A percentile compares a stretch with the other conserved stretches of the same genome.
phyloP scores from a whole-genome alignment of 106 monocot species.

The Amphibolis antarctica region DNA sequence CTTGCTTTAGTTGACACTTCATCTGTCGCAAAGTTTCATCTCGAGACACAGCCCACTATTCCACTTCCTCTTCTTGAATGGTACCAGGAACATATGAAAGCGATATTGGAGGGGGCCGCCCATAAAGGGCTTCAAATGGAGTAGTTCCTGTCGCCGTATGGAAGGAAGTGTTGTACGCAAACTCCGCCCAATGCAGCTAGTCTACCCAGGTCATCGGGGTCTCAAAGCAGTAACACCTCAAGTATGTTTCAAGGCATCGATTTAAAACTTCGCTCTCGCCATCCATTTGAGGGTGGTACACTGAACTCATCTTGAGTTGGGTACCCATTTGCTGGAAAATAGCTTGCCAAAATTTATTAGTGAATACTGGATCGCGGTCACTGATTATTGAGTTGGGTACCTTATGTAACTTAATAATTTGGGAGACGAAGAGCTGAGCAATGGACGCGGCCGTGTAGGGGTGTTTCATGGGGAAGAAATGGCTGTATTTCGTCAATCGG shows the following conservation, averaged over 20 bases:
- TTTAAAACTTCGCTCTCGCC: background rate
- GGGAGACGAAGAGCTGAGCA: background rate
- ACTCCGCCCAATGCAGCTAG: background rate
- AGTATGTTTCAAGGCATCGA: background rate
- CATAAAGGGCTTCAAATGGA: no score
- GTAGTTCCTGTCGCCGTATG: no score
- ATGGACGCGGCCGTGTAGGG: background rate
- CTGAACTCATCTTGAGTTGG: background rate
- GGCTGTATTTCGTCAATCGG: no score
- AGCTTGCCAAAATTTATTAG: conserved; percentile 4
- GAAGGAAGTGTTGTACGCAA: background rate
- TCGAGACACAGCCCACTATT: background rate
- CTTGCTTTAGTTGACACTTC: background rate
- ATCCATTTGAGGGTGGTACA: conserved; percentile 1
- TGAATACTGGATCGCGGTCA: background rate
- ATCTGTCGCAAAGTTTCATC: background rate
- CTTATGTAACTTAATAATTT: background rate
- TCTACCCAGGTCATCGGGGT: background rate
- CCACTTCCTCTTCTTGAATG: background rate
- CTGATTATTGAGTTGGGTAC: background rate
- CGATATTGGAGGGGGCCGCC: no score
- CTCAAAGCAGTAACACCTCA: background rate
- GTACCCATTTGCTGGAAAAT: background rate
- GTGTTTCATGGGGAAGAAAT: no score
- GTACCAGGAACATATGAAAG: no score